phyloP scores from a whole-genome alignment of 78 protist species.

The Dictyostelium firmibasis region DNA sequence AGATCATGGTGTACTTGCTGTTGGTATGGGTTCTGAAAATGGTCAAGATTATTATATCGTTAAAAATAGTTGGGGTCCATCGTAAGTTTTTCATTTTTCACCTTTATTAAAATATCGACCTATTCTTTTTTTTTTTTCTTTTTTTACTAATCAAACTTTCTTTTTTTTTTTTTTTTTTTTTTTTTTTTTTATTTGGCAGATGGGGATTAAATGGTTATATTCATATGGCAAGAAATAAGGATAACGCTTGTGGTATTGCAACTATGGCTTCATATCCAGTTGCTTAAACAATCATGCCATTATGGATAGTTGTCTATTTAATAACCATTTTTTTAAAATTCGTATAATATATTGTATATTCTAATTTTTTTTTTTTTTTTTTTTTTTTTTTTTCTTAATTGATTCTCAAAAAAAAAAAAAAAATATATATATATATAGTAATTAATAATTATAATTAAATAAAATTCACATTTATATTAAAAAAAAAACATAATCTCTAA shows the following conservation, averaged over 20 bases:
- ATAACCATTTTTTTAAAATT: neutral
- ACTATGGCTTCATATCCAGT: slow-evolving; percentile 58
- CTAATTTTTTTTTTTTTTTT: too few species aligned
- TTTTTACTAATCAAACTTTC: neutral
- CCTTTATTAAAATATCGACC: too few species aligned
- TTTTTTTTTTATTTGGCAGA: neutral
- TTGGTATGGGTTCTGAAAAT: slow-evolving; percentile 65
- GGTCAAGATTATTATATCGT: slow-evolving; percentile 80
- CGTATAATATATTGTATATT: neutral
- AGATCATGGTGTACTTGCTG: slow-evolving; percentile 89
- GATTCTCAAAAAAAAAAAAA: too few species aligned
- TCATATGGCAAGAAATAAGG: slow-evolving; percentile 45
- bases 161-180: neutral
- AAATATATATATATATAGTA: too few species aligned
- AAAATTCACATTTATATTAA: too few species aligned
- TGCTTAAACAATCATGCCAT: too few species aligned
- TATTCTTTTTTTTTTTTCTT: neutral
- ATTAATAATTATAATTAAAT: too few species aligned
- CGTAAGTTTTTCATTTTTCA: slow-evolving; percentile 1
- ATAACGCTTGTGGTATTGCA: slow-evolving; percentile 86
- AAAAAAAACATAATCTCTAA: too few species aligned
- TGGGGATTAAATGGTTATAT: slow-evolving; percentile 90
- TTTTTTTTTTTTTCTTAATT: too few species aligned
- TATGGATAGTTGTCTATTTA: too few species aligned
- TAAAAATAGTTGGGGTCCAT: slow-evolving; percentile 94